Conservation (phyloP, 768 basidiomycete species). For the Termitomyces sp. region DNA sequence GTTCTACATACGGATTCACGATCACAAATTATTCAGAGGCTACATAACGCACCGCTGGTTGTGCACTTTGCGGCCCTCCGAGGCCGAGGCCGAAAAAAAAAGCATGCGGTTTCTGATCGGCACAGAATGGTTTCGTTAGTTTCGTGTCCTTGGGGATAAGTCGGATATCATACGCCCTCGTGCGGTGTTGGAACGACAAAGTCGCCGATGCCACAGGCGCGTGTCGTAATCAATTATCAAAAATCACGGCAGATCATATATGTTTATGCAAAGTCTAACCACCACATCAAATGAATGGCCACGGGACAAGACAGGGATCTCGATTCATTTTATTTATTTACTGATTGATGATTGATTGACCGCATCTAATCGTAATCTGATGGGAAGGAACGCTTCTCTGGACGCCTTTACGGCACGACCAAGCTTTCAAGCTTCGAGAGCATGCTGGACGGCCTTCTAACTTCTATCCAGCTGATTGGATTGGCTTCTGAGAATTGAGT, state of each 20-base stretch:
- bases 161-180: too few species aligned
- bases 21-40: too few species aligned
- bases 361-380: neutral
- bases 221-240: neutral
- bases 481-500: too few species aligned
- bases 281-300: neutral
- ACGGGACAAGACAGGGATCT: neutral
- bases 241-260: neutral
- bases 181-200: too few species aligned
- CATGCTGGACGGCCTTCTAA: too few species aligned
- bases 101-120: neutral
- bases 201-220: neutral
- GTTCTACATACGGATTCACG: too few species aligned
- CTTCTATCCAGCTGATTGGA: too few species aligned
- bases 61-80: neutral
- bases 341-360: too few species aligned
- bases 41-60: neutral
- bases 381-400: neutral
- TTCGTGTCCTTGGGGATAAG: neutral
- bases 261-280: neutral
- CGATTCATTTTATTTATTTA: too few species aligned
- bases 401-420: neutral
- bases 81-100: neutral
- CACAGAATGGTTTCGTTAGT: neutral
- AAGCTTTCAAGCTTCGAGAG: too few species aligned